A percentile compares a stretch with the other conserved stretches of the same genome.
Evolutionary conservation across 495 filamentous ascomycete species (phyloP).

Genomic region (Talaromyces adpressus): DNA sequence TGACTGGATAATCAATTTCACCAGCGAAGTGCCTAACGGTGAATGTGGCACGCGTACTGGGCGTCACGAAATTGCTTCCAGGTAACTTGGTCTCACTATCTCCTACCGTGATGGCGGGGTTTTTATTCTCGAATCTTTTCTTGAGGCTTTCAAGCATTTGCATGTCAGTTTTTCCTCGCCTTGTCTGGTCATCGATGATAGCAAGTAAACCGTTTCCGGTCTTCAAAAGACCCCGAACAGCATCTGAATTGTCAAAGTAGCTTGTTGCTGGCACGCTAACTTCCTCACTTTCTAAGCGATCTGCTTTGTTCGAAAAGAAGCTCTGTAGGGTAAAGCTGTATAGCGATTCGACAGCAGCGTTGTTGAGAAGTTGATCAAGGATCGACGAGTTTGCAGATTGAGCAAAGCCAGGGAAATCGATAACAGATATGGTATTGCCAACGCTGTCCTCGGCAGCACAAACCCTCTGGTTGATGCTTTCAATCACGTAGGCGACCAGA

Average conservation of each 20-base stretch:
- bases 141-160: conserved; percentile 85
- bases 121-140: conserved; percentile 91
- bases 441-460: conserved; percentile 86
- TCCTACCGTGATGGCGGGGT: conserved; percentile 75
- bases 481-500: conserved; percentile 85
- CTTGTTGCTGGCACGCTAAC: conserved; percentile 81
- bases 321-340: conserved; percentile 91
- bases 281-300: conserved; percentile 88
- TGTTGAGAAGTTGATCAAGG: conserved; percentile 89
- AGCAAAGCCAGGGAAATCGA: conserved; percentile 95
- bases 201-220: conserved; percentile 84
- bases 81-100: conserved; percentile 59
- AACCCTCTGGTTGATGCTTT: conserved; percentile 82
- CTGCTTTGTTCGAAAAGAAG: conserved; percentile 90
- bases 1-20: conserved; percentile 89
- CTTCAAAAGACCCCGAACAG: conserved; percentile 84
- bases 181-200: conserved; percentile 92
- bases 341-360: conserved; percentile 82
- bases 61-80: conserved; percentile 75
- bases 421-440: conserved; percentile 85
- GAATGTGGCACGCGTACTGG: conserved; percentile 69
- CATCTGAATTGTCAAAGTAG: conserved; percentile 96
- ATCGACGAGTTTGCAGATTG: conserved; percentile 77
- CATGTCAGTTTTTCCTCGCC: conserved; percentile 76
- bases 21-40: conserved; percentile 93